Base-by-base conservation (phyloP, 768 basidiomycete species). In the Paxillus ammoniavirescens region DNA sequence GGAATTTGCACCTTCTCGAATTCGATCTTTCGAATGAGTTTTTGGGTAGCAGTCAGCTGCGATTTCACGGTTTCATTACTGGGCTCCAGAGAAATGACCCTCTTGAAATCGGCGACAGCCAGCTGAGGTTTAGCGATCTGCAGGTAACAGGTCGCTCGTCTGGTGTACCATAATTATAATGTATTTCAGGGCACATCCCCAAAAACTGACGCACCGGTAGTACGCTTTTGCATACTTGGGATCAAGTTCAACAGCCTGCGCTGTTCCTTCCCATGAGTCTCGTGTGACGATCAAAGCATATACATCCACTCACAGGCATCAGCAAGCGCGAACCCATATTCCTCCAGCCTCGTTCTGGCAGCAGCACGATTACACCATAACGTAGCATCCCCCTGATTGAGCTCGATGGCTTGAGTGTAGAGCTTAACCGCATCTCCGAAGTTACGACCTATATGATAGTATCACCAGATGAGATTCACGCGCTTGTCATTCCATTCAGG, bases 361-460 rank as follows among this genome's bases (percentile, higher is more conserved):
- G 93, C 91, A 2, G 97, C 93, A 36, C 96, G 82, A 72, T 98
- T 98, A 66, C 89, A 94, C 89, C 91, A 98, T 49, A 96, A 71
- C 13, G 93, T 94, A 49, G 93, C 75, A 62, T 98, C 96, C 51
- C 77, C 75, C 0, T 93, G 94, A 67, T 99, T 94, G 65, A 86
- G 81, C 59, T 88, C 84, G 60, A 98, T 89, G 2, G 96, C 92
- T 36, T 84, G 73, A 2, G 87, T 81, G 69, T 98, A 99, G 36
- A 97, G 72, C 38, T 80, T 77, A 9, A 89, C 86, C 10, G 95
- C 93, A 14, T 72, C 68, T 18, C 79, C 77, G 67, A 94, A 98
- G 61, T 90, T 83, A 67, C 92, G 89, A 44, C 72, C 91, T 78
- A 53, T 28, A 49, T n/a, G 10, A 26, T 5, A 26, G 36, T 35